phyloP scores from a whole-genome alignment of 441 rosid genomes.

The Caryocar brasiliense region DNA sequence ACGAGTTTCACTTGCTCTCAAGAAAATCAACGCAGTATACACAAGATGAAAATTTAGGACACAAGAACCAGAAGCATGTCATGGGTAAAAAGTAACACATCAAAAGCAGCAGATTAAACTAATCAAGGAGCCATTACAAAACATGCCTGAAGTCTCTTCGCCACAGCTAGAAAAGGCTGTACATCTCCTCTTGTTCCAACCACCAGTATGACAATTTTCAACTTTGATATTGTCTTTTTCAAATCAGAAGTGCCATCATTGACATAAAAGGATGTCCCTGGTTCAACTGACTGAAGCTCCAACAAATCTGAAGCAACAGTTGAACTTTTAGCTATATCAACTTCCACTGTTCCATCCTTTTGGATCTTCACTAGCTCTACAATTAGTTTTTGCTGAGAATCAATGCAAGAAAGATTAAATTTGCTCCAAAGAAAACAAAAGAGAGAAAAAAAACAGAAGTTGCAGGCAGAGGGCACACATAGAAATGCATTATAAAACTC shows the following conservation, averaged over 20 bases:
- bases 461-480: background rate
- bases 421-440: too few relatives aligned
- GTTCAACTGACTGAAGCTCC: conserved; percentile 52
- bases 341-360: conserved; percentile 92
- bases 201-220: conserved; percentile 74
- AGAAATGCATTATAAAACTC: conserved; percentile 4
- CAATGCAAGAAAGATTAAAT: conserved; percentile 11
- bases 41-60: background rate
- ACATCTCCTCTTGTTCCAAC: conserved; percentile 99
- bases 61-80: background rate
- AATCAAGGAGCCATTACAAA: conserved; percentile 9
- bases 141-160: conserved; percentile 87
- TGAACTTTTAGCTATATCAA: conserved; percentile 53
- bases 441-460: conserved; percentile 7
- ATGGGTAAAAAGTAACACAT: background rate
- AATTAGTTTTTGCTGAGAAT: conserved; percentile 65
- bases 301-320: conserved; percentile 75
- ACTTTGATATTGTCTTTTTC: conserved; percentile 58
- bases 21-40: too few relatives aligned
- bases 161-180: conserved; percentile 87
- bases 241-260: conserved; percentile 29
- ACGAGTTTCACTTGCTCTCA: too few relatives aligned
- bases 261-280: conserved; percentile 28
- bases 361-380: conserved; percentile 80
- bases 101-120: background rate